Evolutionary conservation across 2,329 filamentous ascomycete genomes (phyloP), one percentile per base, ranked within the genome.

Genomic region (Fonsecaea multimorphosa): DNA sequence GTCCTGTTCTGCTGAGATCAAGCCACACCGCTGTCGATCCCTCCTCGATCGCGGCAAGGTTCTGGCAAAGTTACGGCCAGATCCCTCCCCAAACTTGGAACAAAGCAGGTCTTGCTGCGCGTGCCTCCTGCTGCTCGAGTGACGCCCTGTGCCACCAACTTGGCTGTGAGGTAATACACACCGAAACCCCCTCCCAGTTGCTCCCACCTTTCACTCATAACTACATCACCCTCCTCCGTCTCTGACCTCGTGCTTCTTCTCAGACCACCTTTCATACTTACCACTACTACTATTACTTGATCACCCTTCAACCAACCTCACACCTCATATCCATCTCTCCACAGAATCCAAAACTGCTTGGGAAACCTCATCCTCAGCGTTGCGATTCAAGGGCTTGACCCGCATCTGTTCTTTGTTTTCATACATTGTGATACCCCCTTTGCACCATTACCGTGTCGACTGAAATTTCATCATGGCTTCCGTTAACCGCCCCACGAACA

Each of bases 401-500:
- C 58, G 52, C 46, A 16, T 36, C n/a, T 44, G 16, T 24, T 54
- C 19, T 34, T 29, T 59, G 38, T 24, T 55, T 57, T 64, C 32
- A n/a, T 63, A 54, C 55, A 16, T 19, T 66, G 58, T 65, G 64
- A 66, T 69, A 69, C 61, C 67, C 67, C 52, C 56, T 58, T 54
- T 44, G 36, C 54, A 55, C n/a, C 32, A 11, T 34, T 58, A 24
- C 46, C 12, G 34, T n/a, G 29, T 38, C 6, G 19, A 51, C 46
- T 44, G 19, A 16, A 54, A 38, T 29, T 44, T 34, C 64, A 67
- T 52, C 63, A 71, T 71, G 69, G 62, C 69, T 31, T 66, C 73
- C 59, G 90, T 94, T 75, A 93, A 95, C 79, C 86, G 85, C 73
- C 91, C 92, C 34, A 89, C 87, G 68, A 85, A 95, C 78, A 74